Conservation (phyloP, 2,329 filamentous ascomycete genomes). For the Microsporum ferrugineum region DNA sequence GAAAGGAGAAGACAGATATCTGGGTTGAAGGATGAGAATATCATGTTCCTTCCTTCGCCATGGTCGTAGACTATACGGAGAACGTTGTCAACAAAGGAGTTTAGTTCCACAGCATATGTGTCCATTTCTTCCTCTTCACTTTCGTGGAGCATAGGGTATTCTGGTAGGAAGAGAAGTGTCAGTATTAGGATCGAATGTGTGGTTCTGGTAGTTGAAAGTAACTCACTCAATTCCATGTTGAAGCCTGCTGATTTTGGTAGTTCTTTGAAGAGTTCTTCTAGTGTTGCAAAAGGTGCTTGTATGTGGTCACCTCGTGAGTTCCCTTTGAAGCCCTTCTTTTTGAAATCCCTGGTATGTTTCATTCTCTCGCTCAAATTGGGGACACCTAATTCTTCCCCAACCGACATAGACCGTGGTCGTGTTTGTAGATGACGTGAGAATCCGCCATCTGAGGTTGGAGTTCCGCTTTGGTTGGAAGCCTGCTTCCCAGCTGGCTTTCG, state of each 20-base stretch:
- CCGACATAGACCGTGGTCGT: slow-evolving; percentile 48
- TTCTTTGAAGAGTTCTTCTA: slow-evolving; percentile 84
- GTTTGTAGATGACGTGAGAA: slow-evolving; percentile 27
- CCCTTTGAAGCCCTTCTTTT: slow-evolving; percentile 87
- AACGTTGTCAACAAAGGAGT: slow-evolving; percentile 90
- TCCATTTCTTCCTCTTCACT: slow-evolving; percentile 91
- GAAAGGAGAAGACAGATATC: slow-evolving; percentile 89
- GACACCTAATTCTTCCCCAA: slow-evolving; percentile 42
- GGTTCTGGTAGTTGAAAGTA: background rate
- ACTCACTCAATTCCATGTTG: slow-evolving; percentile 85
- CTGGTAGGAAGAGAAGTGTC: slow-evolving; percentile 23
- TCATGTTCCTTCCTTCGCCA: slow-evolving; percentile 71
- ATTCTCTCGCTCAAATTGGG: slow-evolving; percentile 67
- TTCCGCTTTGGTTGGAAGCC: background rate
- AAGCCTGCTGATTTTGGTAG: slow-evolving; percentile 77
- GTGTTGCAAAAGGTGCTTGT: slow-evolving; percentile 86
- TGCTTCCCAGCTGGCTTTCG: slow-evolving; percentile 27
- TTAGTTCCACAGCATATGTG: slow-evolving; percentile 67
- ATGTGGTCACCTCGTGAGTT: slow-evolving; percentile 92
- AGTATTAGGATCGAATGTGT: background rate
- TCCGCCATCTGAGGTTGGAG: slow-evolving; percentile 5
- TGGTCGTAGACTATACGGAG: slow-evolving; percentile 81
- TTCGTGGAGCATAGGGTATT: slow-evolving; percentile 97
- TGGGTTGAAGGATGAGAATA: slow-evolving; percentile 95
- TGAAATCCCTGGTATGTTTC: slow-evolving; percentile 94